Evolutionary conservation across 169 alveolate species (phyloP).

Genomic region (Cystoisospora suis): DNA sequence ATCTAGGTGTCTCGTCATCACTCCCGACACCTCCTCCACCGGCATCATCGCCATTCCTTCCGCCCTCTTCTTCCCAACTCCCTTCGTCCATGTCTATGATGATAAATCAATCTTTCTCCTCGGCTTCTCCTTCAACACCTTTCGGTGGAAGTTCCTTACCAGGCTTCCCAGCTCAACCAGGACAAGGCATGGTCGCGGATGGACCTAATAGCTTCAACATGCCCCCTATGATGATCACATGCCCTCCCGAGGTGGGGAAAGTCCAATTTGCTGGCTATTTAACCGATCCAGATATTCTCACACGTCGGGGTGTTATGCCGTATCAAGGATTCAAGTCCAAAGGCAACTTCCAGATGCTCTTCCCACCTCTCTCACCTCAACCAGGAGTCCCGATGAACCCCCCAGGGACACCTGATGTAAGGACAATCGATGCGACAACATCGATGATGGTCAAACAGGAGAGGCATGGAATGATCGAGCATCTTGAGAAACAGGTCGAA

Average conservation of each 20-base stretch:
- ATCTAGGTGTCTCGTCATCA: too few species aligned
- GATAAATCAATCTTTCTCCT: too few species aligned
- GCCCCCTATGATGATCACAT: conserved; percentile 78
- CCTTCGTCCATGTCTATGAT: neutral
- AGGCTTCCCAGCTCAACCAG: neutral
- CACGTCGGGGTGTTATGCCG: conserved; percentile 75
- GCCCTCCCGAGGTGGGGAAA: conserved; percentile 79
- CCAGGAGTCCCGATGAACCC: conserved; percentile 73
- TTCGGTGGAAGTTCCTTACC: conserved; percentile 28
- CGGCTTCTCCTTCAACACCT: neutral
- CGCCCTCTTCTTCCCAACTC: neutral
- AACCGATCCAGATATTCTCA: conserved; percentile 76
- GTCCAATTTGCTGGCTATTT: conserved; percentile 73
- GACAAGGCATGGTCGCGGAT: conserved; percentile 19
- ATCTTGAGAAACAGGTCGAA: conserved; percentile 5
- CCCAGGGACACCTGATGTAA: conserved; percentile 75
- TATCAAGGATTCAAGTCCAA: conserved; percentile 73
- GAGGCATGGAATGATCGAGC: neutral
- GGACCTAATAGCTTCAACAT: conserved; percentile 55
- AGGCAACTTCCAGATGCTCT: conserved; percentile 74
- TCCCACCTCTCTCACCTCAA: conserved; percentile 79
- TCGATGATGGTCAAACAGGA: neutral
- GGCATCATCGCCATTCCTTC: neutral
- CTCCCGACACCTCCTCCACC: too few species aligned
- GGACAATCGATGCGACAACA: conserved; percentile 41